phyloP scores from a whole-genome alignment of 2,329 filamentous ascomycete species.

The Cytospora leucostoma region DNA sequence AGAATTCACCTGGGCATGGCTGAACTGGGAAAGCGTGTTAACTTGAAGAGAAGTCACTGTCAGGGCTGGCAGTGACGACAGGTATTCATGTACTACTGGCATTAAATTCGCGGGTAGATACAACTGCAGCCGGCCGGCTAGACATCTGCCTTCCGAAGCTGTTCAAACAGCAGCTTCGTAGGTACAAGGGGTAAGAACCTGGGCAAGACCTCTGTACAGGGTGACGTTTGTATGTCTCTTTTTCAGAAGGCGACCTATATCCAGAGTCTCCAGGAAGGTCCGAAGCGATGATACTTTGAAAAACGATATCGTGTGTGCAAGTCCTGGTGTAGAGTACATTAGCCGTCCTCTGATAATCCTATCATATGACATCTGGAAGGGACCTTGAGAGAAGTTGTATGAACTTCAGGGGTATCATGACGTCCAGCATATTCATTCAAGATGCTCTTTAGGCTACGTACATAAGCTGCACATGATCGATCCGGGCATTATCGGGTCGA shows the following conservation, averaged over 20 bases:
- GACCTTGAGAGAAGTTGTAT: not conserved
- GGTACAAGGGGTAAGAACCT: too few species aligned
- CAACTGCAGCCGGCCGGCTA: not conserved
- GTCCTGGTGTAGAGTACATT: too few species aligned
- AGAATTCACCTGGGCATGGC: not conserved
- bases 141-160: not conserved
- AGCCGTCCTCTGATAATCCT: too few species aligned
- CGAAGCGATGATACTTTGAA: too few species aligned
- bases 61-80: not conserved
- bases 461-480: not conserved
- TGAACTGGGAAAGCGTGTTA: not conserved
- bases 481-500: not conserved
- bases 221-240: too few species aligned
- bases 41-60: not conserved
- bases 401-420: not conserved
- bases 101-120: not conserved
- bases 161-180: too few species aligned
- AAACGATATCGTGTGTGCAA: too few species aligned
- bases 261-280: too few species aligned
- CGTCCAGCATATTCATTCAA: not conserved
- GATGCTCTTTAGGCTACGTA: not conserved
- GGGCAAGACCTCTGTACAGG: too few species aligned
- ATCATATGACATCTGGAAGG: not conserved
- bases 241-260: too few species aligned
- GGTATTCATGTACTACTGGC: not conserved